A percentile compares a stretch with the other conserved stretches of the same genome.
phyloP scores from a whole-genome alignment of 2,329 filamentous ascomycete species.

The Fusarium anthophilum region DNA sequence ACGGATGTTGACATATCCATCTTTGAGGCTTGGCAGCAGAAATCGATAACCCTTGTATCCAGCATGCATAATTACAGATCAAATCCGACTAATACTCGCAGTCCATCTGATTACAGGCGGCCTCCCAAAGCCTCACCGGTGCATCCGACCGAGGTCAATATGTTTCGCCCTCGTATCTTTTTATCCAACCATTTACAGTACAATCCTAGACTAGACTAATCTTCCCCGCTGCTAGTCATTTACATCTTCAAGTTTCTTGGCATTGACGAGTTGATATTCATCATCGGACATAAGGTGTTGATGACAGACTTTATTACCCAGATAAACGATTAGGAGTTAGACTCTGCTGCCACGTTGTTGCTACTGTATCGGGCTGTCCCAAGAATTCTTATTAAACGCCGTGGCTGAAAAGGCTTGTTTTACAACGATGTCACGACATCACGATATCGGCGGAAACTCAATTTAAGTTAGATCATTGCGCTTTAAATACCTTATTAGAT shows the following conservation, averaged over 20 bases:
- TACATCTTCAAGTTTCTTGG: constrained; percentile 12
- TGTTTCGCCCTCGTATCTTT: constrained; percentile 22
- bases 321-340: not conserved
- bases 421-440: not conserved
- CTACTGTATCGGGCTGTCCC: not conserved
- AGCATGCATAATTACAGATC: not conserved
- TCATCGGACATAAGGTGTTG: not conserved
- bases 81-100: not conserved
- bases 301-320: not conserved
- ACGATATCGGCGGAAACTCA: not conserved
- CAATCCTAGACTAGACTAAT: not conserved
- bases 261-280: constrained; percentile 17
- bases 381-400: not conserved
- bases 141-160: constrained; percentile 13
- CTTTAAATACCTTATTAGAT: not conserved
- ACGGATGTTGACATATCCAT: constrained; percentile 9
- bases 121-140: constrained; percentile 13
- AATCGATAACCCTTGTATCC: not conserved
- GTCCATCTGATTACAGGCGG: not conserved
- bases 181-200: constrained; percentile 5
- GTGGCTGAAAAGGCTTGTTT: constrained; percentile 1
- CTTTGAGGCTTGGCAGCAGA: not conserved
- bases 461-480: not conserved
- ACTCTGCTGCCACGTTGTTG: not conserved
- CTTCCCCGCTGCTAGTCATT: constrained; percentile 15